Conservation (phyloP, 75 land plant genomes). For the Pinus albicaulis region DNA sequence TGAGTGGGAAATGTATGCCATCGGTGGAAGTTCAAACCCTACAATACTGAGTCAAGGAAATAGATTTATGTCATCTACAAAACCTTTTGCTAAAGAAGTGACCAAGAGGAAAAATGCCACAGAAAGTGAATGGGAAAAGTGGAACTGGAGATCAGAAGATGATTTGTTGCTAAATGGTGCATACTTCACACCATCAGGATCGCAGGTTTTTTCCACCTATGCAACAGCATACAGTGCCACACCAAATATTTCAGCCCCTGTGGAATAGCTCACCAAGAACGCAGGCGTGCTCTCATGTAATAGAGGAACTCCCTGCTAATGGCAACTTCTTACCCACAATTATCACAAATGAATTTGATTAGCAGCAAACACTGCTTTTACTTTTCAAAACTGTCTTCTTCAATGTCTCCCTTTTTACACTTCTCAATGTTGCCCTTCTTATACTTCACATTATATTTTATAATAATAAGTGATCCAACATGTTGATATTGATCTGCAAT, state of each 20-base stretch:
- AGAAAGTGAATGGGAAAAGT: neutral
- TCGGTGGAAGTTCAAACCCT: constrained; percentile 69
- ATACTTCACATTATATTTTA: no score
- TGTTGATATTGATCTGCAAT: no score
- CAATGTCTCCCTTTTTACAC: no score
- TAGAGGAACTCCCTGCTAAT: no score
- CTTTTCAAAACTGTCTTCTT: no score
- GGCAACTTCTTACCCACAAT: neutral
- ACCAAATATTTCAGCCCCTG: neutral
- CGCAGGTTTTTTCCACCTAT: neutral
- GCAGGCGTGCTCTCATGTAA: neutral
- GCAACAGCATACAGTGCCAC: neutral
- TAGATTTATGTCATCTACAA: constrained; percentile 44
- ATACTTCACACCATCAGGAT: constrained; percentile 53
- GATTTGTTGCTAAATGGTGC: constrained; percentile 60
- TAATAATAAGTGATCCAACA: no score
- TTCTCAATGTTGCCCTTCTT: no score
- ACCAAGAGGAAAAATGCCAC: neutral
- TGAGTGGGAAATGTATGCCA: constrained; percentile 65
- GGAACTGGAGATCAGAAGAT: constrained; percentile 57
- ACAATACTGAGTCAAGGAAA: constrained; percentile 73
- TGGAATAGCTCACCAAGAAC: neutral
- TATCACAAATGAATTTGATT: neutral
- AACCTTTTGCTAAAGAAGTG: constrained; percentile 20
- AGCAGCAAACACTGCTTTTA: no score